phyloP scores from a whole-genome alignment of 352 stramenopile genomes.

The Phytophthora pinifolia region DNA sequence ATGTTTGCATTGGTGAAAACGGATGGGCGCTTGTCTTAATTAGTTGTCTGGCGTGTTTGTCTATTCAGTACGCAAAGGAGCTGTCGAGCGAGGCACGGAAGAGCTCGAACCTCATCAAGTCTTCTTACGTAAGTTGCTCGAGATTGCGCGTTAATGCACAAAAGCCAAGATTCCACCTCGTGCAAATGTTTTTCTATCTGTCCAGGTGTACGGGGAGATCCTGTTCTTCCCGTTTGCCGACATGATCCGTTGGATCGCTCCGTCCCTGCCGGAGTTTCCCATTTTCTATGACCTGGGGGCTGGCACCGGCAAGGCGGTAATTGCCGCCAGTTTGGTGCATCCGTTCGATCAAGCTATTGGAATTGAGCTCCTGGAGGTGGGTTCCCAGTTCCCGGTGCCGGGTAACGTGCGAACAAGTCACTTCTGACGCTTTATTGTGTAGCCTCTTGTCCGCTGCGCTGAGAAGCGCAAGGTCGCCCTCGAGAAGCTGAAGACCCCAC shows the following conservation, averaged over 20 bases:
- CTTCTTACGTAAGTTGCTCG: constrained; percentile 56
- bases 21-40: not conserved
- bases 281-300: constrained; percentile 88
- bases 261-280: constrained; percentile 60
- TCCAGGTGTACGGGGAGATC: constrained; percentile 84
- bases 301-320: constrained; percentile 78
- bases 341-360: constrained; percentile 84
- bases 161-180: not conserved
- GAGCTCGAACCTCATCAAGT: constrained; percentile 77
- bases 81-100: constrained; percentile 79
- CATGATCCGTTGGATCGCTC: constrained; percentile 61
- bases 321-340: constrained; percentile 75
- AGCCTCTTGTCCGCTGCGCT: constrained; percentile 74
- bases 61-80: constrained; percentile 75
- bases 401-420: too few species aligned
- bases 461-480: constrained; percentile 70
- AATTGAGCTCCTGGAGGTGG: constrained; percentile 75
- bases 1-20: not conserved
- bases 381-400: not conserved
- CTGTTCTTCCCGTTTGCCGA: constrained; percentile 85
- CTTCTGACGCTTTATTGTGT: not conserved
- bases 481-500: constrained; percentile 37
- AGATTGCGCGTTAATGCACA: not conserved
- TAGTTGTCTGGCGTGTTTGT: constrained; percentile 6
- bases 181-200: not conserved